Percentiles rank a stretch among this genome's conserved stretches.
Evolutionary conservation across 768 basidiomycete genomes (phyloP).

Genomic region (Macrolepiota albuminosa): DNA sequence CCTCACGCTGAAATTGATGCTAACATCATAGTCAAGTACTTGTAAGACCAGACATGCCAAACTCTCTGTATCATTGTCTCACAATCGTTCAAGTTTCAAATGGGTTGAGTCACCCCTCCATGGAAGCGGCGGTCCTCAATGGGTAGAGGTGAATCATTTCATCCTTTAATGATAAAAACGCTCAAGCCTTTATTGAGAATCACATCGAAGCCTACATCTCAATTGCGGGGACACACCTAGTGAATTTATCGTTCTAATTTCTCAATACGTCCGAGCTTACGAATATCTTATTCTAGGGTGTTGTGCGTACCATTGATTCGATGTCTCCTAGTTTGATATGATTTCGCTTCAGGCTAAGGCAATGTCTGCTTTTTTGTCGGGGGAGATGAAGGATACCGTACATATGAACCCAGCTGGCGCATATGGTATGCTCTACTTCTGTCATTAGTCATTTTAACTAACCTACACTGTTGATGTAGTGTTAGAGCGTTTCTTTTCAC

Average conservation of each 20-base stretch:
- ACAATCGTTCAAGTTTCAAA: conserved; percentile 58
- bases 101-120: conserved; percentile 91
- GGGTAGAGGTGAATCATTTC: conserved; percentile 73
- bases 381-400: conserved; percentile 93
- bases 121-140: conserved; percentile 77
- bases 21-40: conserved; percentile 53
- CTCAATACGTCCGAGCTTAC: not conserved
- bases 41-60: conserved; percentile 47
- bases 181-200: conserved; percentile 35
- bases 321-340: not conserved
- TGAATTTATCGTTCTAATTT: conserved; percentile 18
- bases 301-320: conserved; percentile 41
- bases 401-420: conserved; percentile 79
- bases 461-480: conserved; percentile 34
- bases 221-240: conserved; percentile 85
- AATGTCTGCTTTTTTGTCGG: conserved; percentile 91
- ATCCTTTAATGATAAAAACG: not conserved
- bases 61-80: conserved; percentile 5
- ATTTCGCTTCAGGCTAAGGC: conserved; percentile 65
- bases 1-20: not conserved
- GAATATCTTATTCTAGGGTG: conserved; percentile 44
- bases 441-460: not conserved
- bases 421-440: conserved; percentile 45
- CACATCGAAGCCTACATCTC: conserved; percentile 84
- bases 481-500: conserved; percentile 84